Conservation (phyloP, 108 stramenopile species). For the Chaetoceros muelleri region DNA sequence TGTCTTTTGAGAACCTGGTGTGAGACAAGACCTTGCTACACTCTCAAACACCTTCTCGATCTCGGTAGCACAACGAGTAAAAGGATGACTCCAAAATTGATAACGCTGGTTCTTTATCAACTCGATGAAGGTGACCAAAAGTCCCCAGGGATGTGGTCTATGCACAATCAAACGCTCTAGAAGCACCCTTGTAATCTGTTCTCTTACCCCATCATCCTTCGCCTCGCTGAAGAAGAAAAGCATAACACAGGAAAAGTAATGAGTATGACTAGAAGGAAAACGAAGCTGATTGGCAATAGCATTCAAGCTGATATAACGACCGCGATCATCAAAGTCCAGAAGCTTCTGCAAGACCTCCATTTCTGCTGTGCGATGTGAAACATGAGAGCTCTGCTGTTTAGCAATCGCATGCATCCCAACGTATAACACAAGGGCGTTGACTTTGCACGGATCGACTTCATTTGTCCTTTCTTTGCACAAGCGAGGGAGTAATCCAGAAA, state of each 20-base stretch:
- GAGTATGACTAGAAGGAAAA: slow-evolving; percentile 98
- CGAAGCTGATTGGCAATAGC: slow-evolving; percentile 99
- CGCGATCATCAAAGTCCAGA: slow-evolving; percentile 88
- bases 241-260: slow-evolving; percentile 97
- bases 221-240: slow-evolving; percentile 95
- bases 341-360: slow-evolving; percentile 83
- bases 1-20: slow-evolving; percentile 19
- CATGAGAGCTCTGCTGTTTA: slow-evolving; percentile 68
- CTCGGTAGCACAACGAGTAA: slow-evolving; percentile 96
- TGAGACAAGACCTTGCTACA: slow-evolving; percentile 87
- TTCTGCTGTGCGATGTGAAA: slow-evolving; percentile 62
- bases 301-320: slow-evolving; percentile 93
- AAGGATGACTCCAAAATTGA: slow-evolving; percentile 95
- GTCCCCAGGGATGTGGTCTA: slow-evolving; percentile 96
- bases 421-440: slow-evolving; percentile 92
- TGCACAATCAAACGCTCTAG: slow-evolving; percentile 97
- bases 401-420: slow-evolving; percentile 87
- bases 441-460: slow-evolving; percentile 74
- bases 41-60: slow-evolving; percentile 97
- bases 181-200: slow-evolving; percentile 97
- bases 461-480: slow-evolving; percentile 59
- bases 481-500: slow-evolving; percentile 52
- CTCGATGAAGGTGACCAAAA: slow-evolving; percentile 97
- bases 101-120: slow-evolving; percentile 99
- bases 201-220: slow-evolving; percentile 86